phyloP scores from a whole-genome alignment of 2,329 filamentous ascomycete species.

The Fusarium nematophilum region DNA sequence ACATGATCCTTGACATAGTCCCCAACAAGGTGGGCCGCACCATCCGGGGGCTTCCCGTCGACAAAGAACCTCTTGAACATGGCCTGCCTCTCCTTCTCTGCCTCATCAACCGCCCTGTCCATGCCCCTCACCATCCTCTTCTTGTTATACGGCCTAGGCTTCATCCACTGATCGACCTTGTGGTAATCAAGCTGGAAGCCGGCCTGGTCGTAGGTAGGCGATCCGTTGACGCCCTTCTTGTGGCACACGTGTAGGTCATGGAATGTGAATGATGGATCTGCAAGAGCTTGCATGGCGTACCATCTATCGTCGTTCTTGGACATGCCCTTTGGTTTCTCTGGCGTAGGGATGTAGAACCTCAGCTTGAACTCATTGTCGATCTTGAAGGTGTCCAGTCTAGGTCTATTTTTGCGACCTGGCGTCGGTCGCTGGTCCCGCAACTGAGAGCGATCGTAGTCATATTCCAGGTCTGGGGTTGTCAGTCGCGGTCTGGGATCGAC shows the following conservation, averaged over 20 bases:
- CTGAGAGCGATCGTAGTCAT: conserved; percentile 26
- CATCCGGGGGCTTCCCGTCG: conserved; percentile 1
- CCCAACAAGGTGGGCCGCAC: background rate
- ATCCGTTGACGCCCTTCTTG: conserved; percentile 28
- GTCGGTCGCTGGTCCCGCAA: conserved; percentile 27
- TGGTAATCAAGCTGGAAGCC: conserved; percentile 36
- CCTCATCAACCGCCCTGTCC: background rate
- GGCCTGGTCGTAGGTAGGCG: conserved; percentile 21
- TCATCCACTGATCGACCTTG: conserved; percentile 31
- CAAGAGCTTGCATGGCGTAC: background rate
- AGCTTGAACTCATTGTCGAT: conserved; percentile 23
- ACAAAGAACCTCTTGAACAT: conserved; percentile 20
- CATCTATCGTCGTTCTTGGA: background rate
- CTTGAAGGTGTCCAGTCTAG: background rate
- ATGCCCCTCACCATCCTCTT: conserved; percentile 13
- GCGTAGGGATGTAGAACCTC: conserved; percentile 16
- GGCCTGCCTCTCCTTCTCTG: background rate
- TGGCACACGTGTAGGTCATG: conserved; percentile 29
- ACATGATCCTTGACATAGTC: conserved; percentile 30
- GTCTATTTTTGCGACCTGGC: conserved; percentile 22
- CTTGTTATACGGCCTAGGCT: conserved; percentile 22
- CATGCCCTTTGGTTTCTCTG: background rate
- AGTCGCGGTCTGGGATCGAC: conserved; percentile 1
- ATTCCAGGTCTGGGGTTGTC: conserved; percentile 19
- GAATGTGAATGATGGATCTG: background rate